Evolutionary conservation across 768 basidiomycete genomes (phyloP), one percentile per base, ranked within the genome.

Genomic region (Xerocomellus chrysenteron): DNA sequence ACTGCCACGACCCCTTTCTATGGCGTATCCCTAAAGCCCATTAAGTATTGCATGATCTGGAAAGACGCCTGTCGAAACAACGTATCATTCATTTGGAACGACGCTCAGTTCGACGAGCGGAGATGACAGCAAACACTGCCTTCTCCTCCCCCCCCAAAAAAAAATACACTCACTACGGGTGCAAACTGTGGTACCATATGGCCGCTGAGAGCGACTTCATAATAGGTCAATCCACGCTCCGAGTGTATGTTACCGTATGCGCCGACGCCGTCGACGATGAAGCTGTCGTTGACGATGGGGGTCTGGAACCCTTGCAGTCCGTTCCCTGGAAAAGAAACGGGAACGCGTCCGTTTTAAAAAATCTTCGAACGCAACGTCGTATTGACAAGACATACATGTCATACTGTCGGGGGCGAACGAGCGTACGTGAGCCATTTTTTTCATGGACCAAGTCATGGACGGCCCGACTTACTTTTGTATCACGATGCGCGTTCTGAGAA

Each of bases 151-250:
- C 16, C 35, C 13, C 7, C 26, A 26, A 26, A 26, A 21, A 21
- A n/a, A n/a, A n/a, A n/a, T n/a, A 32, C 4, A 72, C 83, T 66
- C 62, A 84, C 86, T 64, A 72, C 67, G 2, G 86, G 86, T 17
- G 84, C 80, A 67, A 82, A 88, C 71, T 85, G 82, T 5, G 87
- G 87, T 3, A 89, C 70, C 88, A 90, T 90, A 60, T 91, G 88
- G 17, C 88, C 90, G 59, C 83, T 84, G 8, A 88, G 77, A 24
- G 62, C 76, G 21, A 92, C 81, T 64, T 92, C 88, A 32, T 78
- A 74, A 59, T 84, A 90, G 0, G 87, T 84, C 61, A 90, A 67
- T 13, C 83, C 82, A 39, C 88, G 82, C 64, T 91, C 90, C 16
- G 76, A 73, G 56, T 90, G 88, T 55, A 80, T 73, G 2, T 73